phyloP scores from a whole-genome alignment of 495 filamentous ascomycete species.

The Aspergillus nidulans region DNA sequence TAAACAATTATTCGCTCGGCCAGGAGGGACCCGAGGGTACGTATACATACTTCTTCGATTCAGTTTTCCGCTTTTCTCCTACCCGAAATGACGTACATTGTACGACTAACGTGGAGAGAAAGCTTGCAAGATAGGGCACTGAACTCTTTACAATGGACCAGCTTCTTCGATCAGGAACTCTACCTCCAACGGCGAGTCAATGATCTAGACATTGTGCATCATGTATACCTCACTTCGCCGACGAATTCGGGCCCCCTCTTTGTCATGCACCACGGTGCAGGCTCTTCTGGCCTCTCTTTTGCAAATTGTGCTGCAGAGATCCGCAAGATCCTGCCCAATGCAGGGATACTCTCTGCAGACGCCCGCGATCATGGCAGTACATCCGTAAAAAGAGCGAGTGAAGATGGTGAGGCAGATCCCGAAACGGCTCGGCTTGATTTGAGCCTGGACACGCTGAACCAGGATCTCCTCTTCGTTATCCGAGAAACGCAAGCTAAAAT shows the following conservation, averaged over 20 bases:
- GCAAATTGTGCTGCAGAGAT: constrained; percentile 74
- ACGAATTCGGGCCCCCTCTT: constrained; percentile 63
- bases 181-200: constrained; percentile 53
- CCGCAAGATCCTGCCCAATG: constrained; percentile 69
- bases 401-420: constrained; percentile 13
- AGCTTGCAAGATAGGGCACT: constrained; percentile 20
- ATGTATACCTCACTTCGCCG: constrained; percentile 75
- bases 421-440: constrained; percentile 50
- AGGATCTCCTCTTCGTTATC: constrained; percentile 69
- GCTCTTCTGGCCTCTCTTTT: constrained; percentile 85
- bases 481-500: constrained; percentile 57
- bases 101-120: constrained; percentile 12
- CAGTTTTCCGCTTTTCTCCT: neutral
- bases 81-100: neutral
- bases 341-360: constrained; percentile 79
- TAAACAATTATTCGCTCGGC: constrained; percentile 67
- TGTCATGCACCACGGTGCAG: constrained; percentile 85
- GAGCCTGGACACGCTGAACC: constrained; percentile 61
- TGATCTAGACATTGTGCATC: constrained; percentile 56
- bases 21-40: constrained; percentile 48
- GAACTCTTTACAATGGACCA: constrained; percentile 68
- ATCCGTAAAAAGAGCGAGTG: constrained; percentile 23
- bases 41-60: constrained; percentile 14
- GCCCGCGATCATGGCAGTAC: constrained; percentile 85
- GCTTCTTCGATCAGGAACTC: constrained; percentile 83